Evolutionary conservation across 2,329 filamentous ascomycete genomes (phyloP), one percentile per base, ranked within the genome.

Genomic region (Colletotrichum acutatum): DNA sequence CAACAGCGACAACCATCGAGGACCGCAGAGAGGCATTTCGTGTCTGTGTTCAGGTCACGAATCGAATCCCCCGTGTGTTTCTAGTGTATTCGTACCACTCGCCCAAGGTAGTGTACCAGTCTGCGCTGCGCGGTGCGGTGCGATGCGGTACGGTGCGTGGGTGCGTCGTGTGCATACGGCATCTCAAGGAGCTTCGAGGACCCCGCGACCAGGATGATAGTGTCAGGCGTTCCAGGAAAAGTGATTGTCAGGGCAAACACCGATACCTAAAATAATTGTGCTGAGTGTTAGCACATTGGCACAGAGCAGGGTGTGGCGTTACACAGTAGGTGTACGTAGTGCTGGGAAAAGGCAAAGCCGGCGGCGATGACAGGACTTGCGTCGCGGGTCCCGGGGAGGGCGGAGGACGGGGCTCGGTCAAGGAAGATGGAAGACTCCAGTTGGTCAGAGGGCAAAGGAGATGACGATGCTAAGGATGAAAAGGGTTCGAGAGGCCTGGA

Each of bases 391-490:
- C 66, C 70, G 66, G 54, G 60, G 60, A 70, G 70, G 42, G 30
- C 66, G 70, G 70, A 69, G 66, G 30, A 72, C 70, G 70, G 70
- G 56, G 58, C 12, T 69, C 59, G 59, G 70, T 60, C 70, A 72
- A 12, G 66, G 66, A 60, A 56, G 46, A 61, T 56, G 32, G 54
- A 49, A 60, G 54, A 24, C 16, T 42, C 37, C 49, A 64, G 60
- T 72, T 72, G 60, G 70, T 30, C 28, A 26, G 28, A 54, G 54
- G 54, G 14, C n/a, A 42, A 46, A 59, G 37, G 56, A 56, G 32
- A 72, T 72, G 70, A 72, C 70, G 70, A 65, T 72, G 70, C 66
- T 65, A 26, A 57, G 60, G 66, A 64, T 65, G 60, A 24, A 65
- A 59, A 59, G n/a, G 66, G 70, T 65, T 65, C 66, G 64, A 64